Evolutionary conservation across 352 stramenopile genomes (phyloP).

Genomic region (Phytophthora constricta): DNA sequence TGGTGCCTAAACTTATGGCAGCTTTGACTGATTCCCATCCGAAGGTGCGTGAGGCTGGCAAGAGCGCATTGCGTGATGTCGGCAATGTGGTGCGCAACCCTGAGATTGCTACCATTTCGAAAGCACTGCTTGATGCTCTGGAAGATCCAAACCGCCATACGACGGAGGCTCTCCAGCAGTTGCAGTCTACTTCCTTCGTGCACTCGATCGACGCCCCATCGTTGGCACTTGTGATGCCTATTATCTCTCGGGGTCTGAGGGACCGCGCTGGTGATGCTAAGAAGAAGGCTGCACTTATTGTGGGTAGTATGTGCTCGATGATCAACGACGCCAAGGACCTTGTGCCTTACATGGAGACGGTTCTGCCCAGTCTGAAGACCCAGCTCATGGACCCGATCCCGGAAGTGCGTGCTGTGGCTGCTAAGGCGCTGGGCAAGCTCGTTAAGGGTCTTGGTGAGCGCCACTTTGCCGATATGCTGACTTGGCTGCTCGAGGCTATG

Average conservation of each 20-base stretch:
- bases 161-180: conserved; percentile 94
- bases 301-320: conserved; percentile 99
- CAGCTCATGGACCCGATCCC: conserved; percentile 94
- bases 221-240: conserved; percentile 99
- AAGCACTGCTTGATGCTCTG: conserved; percentile 94
- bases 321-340: conserved; percentile 98
- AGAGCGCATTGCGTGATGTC: conserved; percentile 96
- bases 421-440: conserved; percentile 95
- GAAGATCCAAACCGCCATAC: conserved; percentile 95
- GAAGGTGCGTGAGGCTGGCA: conserved; percentile 97
- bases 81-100: conserved; percentile 99
- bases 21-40: conserved; percentile 98
- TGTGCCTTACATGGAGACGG: conserved; percentile 97
- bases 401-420: conserved; percentile 94
- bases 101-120: conserved; percentile 97
- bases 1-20: conserved; percentile 98
- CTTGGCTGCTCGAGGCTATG: conserved; percentile 97
- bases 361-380: conserved; percentile 97
- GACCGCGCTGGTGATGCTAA: conserved; percentile 97
- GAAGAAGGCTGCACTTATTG: conserved; percentile 98
- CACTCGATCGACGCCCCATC: conserved; percentile 99
- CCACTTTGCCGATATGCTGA: conserved; percentile 95
- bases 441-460: conserved; percentile 96
- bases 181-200: conserved; percentile 98
- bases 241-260: conserved; percentile 98